Evolutionary conservation across 768 basidiomycete species (phyloP).

Genomic region (Termitomyces sp.): DNA sequence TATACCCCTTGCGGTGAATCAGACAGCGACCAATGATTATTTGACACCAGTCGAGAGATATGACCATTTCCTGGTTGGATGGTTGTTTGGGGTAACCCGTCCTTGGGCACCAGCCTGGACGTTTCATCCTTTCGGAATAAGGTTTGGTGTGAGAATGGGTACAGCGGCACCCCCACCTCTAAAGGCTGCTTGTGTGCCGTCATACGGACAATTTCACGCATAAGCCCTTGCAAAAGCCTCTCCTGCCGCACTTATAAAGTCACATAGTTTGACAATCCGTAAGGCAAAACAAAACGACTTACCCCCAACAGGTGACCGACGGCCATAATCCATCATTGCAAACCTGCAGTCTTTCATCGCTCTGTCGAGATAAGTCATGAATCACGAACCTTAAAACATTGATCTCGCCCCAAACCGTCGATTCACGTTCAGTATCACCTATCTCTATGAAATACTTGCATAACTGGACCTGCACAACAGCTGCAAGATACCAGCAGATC

Average conservation of each 20-base stretch:
- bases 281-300: conserved; percentile 22
- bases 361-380: background rate
- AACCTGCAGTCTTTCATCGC: conserved; percentile 37
- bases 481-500: conserved; percentile 92
- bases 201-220: conserved; percentile 80
- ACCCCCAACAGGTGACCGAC: conserved; percentile 80
- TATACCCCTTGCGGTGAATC: conserved; percentile 14
- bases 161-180: conserved; percentile 74
- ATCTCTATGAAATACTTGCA: conserved; percentile 85
- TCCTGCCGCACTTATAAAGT: conserved; percentile 67
- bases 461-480: conserved; percentile 79
- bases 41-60: conserved; percentile 4
- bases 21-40: conserved; percentile 18
- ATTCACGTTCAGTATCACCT: conserved; percentile 67
- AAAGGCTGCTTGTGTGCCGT: conserved; percentile 77
- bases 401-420: conserved; percentile 83
- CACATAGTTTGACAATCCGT: background rate
- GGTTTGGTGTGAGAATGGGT: conserved; percentile 70
- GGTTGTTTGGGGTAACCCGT: conserved; percentile 34
- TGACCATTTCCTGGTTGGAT: conserved; percentile 23
- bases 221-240: conserved; percentile 71
- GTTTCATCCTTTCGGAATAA: conserved; percentile 49
- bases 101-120: conserved; percentile 22
- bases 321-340: conserved; percentile 80
- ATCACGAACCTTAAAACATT: conserved; percentile 64